Percentiles rank a stretch among this genome's conserved stretches.
Conservation (phyloP, 2,329 filamentous ascomycete genomes). For the Calonectria pauciramosa region DNA sequence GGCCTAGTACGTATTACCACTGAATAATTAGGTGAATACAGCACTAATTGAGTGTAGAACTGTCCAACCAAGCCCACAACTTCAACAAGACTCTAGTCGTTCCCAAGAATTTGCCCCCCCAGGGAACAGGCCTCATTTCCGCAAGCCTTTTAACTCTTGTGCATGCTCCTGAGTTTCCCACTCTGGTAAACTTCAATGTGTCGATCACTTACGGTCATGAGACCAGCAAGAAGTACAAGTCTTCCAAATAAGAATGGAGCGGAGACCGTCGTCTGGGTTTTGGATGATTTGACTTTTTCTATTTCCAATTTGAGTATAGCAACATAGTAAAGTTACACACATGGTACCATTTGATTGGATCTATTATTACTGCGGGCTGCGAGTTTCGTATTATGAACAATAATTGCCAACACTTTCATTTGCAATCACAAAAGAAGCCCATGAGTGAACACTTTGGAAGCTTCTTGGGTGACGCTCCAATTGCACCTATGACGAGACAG, state of each 20-base stretch:
- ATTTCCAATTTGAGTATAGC: background rate
- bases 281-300: background rate
- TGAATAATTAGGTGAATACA: background rate
- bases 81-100: background rate
- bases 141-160: background rate
- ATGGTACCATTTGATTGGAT: background rate
- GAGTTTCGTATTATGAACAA: background rate
- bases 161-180: background rate
- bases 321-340: background rate
- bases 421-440: too few relatives aligned
- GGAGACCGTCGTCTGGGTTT: too few relatives aligned
- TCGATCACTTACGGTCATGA: background rate
- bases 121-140: background rate
- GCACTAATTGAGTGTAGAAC: background rate
- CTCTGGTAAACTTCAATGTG: background rate
- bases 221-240: background rate
- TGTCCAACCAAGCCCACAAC: background rate
- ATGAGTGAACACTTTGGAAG: too few relatives aligned
- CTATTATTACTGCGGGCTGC: background rate
- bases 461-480: too few relatives aligned
- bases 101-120: background rate
- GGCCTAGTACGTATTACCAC: constrained; percentile 46
- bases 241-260: background rate
- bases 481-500: too few relatives aligned
- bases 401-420: background rate